Conservation (phyloP, 1,139 yeast species). For the Yamadazyma atmosphaerica region DNA sequence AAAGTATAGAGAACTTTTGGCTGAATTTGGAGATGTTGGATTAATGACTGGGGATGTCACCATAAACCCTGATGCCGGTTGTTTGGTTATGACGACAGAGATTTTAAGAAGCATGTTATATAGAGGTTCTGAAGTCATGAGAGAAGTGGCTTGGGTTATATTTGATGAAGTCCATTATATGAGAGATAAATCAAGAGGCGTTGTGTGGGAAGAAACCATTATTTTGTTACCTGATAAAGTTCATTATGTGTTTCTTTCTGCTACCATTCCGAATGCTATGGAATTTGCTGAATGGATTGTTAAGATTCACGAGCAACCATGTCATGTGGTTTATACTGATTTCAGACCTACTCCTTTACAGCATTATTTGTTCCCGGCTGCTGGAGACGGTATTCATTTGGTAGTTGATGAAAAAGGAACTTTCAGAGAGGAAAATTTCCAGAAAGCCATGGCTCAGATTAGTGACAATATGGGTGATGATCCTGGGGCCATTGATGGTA, state of each 20-base stretch:
- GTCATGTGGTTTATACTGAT: conserved; percentile 98
- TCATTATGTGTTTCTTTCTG: conserved; percentile 82
- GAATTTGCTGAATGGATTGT: conserved; percentile 99
- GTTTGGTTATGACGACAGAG: conserved; percentile 97
- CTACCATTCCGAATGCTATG: conserved; percentile 97
- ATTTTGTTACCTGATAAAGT: conserved; percentile 95
- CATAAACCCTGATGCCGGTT: conserved; percentile 94
- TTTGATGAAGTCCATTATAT: conserved; percentile 97
- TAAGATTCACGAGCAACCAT: conserved; percentile 90
- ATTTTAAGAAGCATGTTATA: conserved; percentile 90
- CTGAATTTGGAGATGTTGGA: conserved; percentile 95
- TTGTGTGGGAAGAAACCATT: conserved; percentile 99
- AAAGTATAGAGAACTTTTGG: conserved; percentile 88
- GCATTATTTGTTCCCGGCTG: conserved; percentile 95
- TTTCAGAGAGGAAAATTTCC: conserved; percentile 96
- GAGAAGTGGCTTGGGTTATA: conserved; percentile 96
- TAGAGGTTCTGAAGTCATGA: conserved; percentile 90
- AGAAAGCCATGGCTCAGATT: conserved; percentile 95
- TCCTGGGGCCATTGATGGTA: conserved; percentile 56
- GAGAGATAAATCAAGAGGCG: conserved; percentile 96
- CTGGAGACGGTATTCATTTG: conserved; percentile 94
- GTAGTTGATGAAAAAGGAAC: conserved; percentile 97
- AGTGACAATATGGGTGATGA: conserved; percentile 84
- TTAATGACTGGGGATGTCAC: conserved; percentile 98
- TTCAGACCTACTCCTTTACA: conserved; percentile 98